Percentiles rank a stretch among this genome's conserved stretches.
Evolutionary conservation across 306 rosid species (phyloP).

Genomic region (Quercus bicolor): DNA sequence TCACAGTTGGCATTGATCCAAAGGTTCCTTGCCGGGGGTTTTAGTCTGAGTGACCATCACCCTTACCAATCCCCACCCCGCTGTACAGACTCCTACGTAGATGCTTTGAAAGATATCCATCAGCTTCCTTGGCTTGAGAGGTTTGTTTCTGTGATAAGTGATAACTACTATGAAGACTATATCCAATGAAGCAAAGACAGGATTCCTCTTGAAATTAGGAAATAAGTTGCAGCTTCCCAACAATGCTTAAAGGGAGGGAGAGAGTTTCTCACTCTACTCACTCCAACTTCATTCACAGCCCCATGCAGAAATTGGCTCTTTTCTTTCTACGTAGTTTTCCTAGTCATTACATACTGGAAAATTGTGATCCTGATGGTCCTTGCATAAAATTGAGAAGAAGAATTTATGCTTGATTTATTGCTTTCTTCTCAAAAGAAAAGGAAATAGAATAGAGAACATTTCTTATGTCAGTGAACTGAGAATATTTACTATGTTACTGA

Average conservation of each 20-base stretch:
- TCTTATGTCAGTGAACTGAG: neutral
- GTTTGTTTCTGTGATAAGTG: conserved; percentile 91
- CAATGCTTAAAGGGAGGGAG: conserved; percentile 28
- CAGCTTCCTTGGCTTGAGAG: conserved; percentile 99
- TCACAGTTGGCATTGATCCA: conserved; percentile 84
- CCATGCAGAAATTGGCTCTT: conserved; percentile 9
- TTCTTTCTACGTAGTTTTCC: conserved; percentile 2
- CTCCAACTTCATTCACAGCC: conserved; percentile 20
- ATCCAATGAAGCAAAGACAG: conserved; percentile 47
- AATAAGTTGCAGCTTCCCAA: conserved; percentile 31
- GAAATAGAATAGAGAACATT: neutral
- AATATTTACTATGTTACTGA: conserved; percentile 2
- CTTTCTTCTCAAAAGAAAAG: conserved; percentile 15
- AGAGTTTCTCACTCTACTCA: conserved; percentile 48
- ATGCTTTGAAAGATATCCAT: conserved; percentile 87
- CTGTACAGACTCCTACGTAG: conserved; percentile 73
- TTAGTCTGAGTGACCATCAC: conserved; percentile 74
- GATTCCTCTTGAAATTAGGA: conserved; percentile 25
- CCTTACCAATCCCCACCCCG: conserved; percentile 87
- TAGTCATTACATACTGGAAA: conserved; percentile 9
- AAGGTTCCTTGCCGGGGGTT: conserved; percentile 84
- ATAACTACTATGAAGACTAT: conserved; percentile 80
- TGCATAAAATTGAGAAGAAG: conserved; percentile 15
- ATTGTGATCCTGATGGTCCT: conserved; percentile 8
- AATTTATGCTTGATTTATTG: conserved; percentile 3